phyloP scores from a whole-genome alignment of 495 filamentous ascomycete genomes.

The Neurospora sp. region DNA sequence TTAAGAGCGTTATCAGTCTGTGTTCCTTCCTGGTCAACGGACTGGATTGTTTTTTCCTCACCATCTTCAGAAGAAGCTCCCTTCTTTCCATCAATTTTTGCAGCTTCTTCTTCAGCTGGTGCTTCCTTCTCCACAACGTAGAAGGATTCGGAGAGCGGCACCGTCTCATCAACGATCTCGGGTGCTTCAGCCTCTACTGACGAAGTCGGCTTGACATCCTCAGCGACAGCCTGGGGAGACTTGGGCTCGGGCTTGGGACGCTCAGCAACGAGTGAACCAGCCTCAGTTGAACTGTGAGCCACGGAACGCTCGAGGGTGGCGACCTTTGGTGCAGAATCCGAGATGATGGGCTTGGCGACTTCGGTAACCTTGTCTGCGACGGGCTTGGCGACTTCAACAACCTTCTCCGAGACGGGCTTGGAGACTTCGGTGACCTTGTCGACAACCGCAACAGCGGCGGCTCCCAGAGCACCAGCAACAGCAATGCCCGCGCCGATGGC shows the following conservation, averaged over 20 bases:
- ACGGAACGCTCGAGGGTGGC: not conserved
- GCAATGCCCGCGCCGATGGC: constrained; percentile 15
- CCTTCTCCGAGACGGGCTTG: constrained; percentile 5
- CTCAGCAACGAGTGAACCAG: not conserved
- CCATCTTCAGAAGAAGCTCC: constrained; percentile 22
- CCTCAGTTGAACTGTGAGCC: not conserved
- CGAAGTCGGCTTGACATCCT: constrained; percentile 6
- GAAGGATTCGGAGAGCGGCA: constrained; percentile 30
- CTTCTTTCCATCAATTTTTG: constrained; percentile 11
- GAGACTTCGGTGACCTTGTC: constrained; percentile 6
- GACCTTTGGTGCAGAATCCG: not conserved
- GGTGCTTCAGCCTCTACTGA: constrained; percentile 14
- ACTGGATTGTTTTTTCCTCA: constrained; percentile 23
- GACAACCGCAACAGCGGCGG: constrained; percentile 14
- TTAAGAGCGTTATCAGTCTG: constrained; percentile 28
- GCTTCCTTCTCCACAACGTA: constrained; percentile 22
- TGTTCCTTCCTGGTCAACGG: constrained; percentile 20
- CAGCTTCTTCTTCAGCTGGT: constrained; percentile 22
- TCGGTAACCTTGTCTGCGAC: not conserved
- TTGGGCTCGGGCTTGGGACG: not conserved
- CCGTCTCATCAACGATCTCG: constrained; percentile 19
- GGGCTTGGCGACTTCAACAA: not conserved
- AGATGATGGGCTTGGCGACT: constrained; percentile 1
- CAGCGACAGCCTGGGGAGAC: constrained; percentile 2
- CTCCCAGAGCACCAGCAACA: constrained; percentile 11